phyloP scores from a whole-genome alignment of 2,329 filamentous ascomycete genomes.

The Calonectria pauciramosa region DNA sequence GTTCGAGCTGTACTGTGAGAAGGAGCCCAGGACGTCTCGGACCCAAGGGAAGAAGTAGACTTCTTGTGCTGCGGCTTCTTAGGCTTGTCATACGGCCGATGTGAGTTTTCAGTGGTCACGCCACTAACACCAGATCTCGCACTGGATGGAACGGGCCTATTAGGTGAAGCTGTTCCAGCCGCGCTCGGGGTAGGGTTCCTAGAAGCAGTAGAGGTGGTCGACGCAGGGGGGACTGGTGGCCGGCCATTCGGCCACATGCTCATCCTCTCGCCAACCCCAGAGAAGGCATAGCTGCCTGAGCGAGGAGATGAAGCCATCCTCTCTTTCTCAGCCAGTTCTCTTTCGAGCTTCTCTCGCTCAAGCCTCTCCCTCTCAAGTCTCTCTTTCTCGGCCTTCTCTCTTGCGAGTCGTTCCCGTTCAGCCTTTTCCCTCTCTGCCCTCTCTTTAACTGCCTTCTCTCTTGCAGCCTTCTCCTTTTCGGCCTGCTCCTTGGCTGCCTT shows the following conservation, averaged over 20 bases:
- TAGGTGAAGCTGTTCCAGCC: constrained; percentile 39
- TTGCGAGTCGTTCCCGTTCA: not conserved
- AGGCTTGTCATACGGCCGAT: constrained; percentile 81
- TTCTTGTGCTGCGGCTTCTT: constrained; percentile 70
- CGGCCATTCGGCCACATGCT: constrained; percentile 78
- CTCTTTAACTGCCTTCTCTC: constrained; percentile 56
- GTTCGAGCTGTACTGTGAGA: constrained; percentile 88
- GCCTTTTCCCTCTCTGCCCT: constrained; percentile 48
- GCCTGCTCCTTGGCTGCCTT: constrained; percentile 48
- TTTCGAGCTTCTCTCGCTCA: constrained; percentile 46
- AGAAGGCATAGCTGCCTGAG: constrained; percentile 71
- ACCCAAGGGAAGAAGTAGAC: constrained; percentile 77
- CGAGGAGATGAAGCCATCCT: constrained; percentile 51
- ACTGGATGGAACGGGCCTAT: constrained; percentile 59
- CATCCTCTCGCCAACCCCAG: constrained; percentile 76
- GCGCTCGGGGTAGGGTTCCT: constrained; percentile 28
- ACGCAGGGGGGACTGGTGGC: constrained; percentile 54
- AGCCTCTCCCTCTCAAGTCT: constrained; percentile 42
- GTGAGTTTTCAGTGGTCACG: constrained; percentile 77
- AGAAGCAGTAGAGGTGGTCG: constrained; percentile 41
- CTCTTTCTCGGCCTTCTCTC: constrained; percentile 52
- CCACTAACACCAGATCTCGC: constrained; percentile 71
- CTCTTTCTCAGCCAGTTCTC: constrained; percentile 41
- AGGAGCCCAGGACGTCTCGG: constrained; percentile 88
- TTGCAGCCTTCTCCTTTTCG: constrained; percentile 43